phyloP scores from a whole-genome alignment of 2,329 filamentous ascomycete genomes.

The Pseudogymnoascus sp. region DNA sequence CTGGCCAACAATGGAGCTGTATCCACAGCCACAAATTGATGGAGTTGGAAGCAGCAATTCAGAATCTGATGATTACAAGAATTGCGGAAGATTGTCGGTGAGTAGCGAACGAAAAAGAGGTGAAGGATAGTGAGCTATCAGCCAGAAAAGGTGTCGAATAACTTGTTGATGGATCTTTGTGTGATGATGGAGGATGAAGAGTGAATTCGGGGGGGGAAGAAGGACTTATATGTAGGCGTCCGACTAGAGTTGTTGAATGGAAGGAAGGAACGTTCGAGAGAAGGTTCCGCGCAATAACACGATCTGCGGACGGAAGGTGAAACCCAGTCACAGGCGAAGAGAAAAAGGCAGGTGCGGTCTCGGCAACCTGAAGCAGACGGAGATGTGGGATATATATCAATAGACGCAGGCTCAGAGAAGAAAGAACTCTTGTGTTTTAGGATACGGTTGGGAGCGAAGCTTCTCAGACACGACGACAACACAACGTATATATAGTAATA shows the following conservation, averaged over 20 bases:
- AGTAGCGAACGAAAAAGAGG: conserved; percentile 10
- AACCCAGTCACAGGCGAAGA: background rate
- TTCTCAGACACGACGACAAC: background rate
- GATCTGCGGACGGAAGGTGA: background rate
- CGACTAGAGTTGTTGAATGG: background rate
- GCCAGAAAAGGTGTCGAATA: conserved; percentile 7
- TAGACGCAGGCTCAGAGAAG: background rate
- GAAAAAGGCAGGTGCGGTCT: background rate
- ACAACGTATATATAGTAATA: background rate
- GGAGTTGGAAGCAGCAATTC: background rate
- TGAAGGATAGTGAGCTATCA: conserved; percentile 11
- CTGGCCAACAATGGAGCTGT: background rate
- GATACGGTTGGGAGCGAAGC: background rate
- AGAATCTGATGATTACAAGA: conserved; percentile 11
- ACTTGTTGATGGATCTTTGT: conserved; percentile 9
- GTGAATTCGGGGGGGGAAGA: background rate
- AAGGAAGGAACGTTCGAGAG: conserved; percentile 8
- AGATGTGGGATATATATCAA: background rate
- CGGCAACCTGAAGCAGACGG: background rate
- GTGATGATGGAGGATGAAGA: conserved; percentile 3
- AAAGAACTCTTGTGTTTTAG: background rate
- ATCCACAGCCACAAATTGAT: background rate
- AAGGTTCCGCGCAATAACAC: background rate
- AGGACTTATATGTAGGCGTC: background rate
- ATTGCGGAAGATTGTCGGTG: background rate